These are phyloP conservation scores for Favolaschia claudopus DNA, from an alignment of 768 basidiomycete species.

Conservation along the genomic window DNA sequence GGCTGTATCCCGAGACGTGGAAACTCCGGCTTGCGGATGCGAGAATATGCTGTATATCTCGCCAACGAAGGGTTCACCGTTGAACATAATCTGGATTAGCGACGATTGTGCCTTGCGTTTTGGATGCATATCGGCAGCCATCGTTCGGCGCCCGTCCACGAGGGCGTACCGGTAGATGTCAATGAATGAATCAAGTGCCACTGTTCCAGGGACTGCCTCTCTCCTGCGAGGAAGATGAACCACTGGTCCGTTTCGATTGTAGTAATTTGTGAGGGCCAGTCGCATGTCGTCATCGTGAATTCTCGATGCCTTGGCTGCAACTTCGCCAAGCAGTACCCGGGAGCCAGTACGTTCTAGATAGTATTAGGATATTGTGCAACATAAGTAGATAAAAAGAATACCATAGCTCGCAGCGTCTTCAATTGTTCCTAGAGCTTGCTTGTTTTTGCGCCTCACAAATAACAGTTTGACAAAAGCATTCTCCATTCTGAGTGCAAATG, in stretches of 20 bases:
- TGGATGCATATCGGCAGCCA: constrained; percentile 4
- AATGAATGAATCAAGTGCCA: not conserved
- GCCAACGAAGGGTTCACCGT: constrained; percentile 8
- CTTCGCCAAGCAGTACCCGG: not conserved
- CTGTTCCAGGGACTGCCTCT: not conserved
- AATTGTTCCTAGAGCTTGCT: constrained; percentile 24
- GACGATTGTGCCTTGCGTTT: constrained; percentile 18
- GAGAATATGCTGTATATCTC: constrained; percentile 23
- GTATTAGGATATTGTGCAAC: not conserved
- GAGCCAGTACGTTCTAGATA: not conserved
- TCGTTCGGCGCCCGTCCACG: constrained; percentile 26
- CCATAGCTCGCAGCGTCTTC: constrained; percentile 15
- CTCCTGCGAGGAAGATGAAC: constrained; percentile 4
- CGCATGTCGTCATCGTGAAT: not conserved
- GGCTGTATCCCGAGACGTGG: not conserved
- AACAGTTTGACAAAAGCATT: not conserved
- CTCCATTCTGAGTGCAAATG: not conserved
- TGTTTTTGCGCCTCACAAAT: not conserved
- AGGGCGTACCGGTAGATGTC: constrained; percentile 14
- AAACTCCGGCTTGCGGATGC: constrained; percentile 24
- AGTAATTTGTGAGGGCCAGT: constrained; percentile 1
- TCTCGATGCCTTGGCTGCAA: not conserved
- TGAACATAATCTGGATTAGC: constrained; percentile 10
- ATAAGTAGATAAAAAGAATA: not conserved
- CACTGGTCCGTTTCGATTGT: not conserved